Evolutionary conservation across 2,329 filamentous ascomycete species (phyloP).

Genomic region (Fusarium irregulare): DNA sequence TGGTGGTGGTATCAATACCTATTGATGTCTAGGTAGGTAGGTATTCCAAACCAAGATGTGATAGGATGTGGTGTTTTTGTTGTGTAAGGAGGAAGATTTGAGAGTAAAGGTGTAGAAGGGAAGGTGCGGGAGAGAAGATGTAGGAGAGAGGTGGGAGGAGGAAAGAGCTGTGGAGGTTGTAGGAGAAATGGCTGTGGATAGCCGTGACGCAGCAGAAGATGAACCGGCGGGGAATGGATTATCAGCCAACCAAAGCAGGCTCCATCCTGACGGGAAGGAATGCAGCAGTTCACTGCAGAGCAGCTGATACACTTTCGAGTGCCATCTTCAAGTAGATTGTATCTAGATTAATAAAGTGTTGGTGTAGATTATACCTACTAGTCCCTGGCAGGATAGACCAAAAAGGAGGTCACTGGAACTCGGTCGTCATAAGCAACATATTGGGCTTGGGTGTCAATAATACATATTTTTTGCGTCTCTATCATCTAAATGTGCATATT

Average conservation of each 20-base stretch:
- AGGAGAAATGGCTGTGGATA: neutral
- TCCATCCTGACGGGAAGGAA: neutral
- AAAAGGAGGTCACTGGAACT: constrained; percentile 5
- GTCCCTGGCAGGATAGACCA: neutral
- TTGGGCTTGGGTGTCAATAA: too few species aligned
- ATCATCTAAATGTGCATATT: neutral
- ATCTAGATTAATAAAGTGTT: neutral
- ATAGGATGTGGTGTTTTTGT: neutral
- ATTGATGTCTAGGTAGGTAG: neutral
- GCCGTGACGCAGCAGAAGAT: neutral
- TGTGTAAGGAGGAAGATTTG: neutral
- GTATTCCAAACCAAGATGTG: neutral
- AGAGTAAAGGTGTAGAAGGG: neutral
- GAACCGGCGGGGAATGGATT: neutral
- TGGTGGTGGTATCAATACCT: neutral
- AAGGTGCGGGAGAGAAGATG: neutral
- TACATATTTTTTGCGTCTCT: too few species aligned
- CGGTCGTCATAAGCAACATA: neutral
- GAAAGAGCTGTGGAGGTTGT: neutral
- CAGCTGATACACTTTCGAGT: neutral
- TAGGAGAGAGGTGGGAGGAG: neutral
- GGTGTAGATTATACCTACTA: neutral
- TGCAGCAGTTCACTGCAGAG: neutral
- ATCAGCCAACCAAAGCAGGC: neutral
- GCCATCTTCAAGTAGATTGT: neutral